phyloP scores from a whole-genome alignment of 176 grass and related monocot species.

The Raddia guianensis region DNA sequence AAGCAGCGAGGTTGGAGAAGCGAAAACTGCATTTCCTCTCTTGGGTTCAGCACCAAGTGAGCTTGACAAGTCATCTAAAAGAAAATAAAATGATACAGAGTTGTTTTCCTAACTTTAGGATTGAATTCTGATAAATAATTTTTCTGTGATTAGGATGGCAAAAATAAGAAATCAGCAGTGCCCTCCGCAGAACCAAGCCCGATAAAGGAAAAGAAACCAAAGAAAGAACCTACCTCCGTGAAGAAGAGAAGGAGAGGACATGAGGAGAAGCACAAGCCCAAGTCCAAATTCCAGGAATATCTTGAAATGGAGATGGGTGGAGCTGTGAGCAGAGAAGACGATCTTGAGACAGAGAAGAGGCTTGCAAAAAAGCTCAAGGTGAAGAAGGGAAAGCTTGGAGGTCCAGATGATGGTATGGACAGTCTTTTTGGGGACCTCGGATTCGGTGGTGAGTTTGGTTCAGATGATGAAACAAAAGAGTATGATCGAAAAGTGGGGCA shows the following conservation, averaged over 20 bases:
- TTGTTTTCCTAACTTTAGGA: neutral
- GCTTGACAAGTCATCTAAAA: neutral
- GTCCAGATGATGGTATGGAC: slow-evolving; percentile 76
- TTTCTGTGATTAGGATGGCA: slow-evolving; percentile 42
- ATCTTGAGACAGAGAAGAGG: slow-evolving; percentile 71
- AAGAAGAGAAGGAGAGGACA: slow-evolving; percentile 46
- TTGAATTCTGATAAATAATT: neutral
- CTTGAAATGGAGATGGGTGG: slow-evolving; percentile 74
- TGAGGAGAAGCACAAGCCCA: slow-evolving; percentile 44
- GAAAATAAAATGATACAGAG: neutral
- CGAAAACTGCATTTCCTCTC: slow-evolving; percentile 47
- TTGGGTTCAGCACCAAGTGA: slow-evolving; percentile 67
- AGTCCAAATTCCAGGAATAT: slow-evolving; percentile 75
- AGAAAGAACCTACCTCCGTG: slow-evolving; percentile 14
- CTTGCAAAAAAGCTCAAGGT: slow-evolving; percentile 88
- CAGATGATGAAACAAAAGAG: slow-evolving; percentile 33
- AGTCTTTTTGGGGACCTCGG: slow-evolving; percentile 56
- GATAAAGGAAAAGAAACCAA: slow-evolving; percentile 40
- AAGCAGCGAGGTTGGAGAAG: slow-evolving; percentile 55
- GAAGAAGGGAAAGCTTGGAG: slow-evolving; percentile 77
- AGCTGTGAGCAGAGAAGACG: slow-evolving; percentile 54
- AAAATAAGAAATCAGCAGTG: slow-evolving; percentile 35
- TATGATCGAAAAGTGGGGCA: slow-evolving; percentile 23
- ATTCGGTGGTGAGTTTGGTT: slow-evolving; percentile 43
- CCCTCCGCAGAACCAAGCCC: slow-evolving; percentile 17